phyloP scores from a whole-genome alignment of 345 rosid species.

The Populus tremula region DNA sequence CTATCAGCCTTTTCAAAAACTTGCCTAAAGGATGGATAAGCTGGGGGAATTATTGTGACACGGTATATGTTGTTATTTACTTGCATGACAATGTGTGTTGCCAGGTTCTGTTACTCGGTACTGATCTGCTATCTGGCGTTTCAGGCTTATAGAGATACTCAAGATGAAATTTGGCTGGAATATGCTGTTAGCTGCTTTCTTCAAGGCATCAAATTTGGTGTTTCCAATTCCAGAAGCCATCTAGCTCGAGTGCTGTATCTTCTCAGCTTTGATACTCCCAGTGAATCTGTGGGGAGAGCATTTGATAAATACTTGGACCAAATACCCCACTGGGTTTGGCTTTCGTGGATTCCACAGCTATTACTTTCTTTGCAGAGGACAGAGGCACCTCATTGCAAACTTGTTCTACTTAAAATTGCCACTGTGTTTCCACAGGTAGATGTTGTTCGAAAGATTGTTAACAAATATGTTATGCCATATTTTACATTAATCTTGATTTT shows the following conservation, averaged over 20 bases:
- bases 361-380: conserved; percentile 94
- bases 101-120: neutral
- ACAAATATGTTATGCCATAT: neutral
- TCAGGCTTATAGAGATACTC: conserved; percentile 83
- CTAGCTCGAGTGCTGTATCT: conserved; percentile 93
- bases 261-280: conserved; percentile 91
- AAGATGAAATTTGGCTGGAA: conserved; percentile 94
- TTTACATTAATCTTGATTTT: conserved; percentile 4
- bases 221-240: conserved; percentile 93
- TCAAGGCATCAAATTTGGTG: conserved; percentile 95
- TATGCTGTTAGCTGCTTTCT: conserved; percentile 97
- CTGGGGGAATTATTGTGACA: conserved; percentile 97
- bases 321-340: conserved; percentile 99
- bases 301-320: conserved; percentile 93
- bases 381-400: conserved; percentile 99
- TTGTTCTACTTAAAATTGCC: conserved; percentile 86
- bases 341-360: conserved; percentile 95
- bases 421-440: conserved; percentile 85
- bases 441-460: neutral
- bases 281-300: conserved; percentile 89
- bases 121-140: conserved; percentile 22
- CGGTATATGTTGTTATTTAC: conserved; percentile 49
- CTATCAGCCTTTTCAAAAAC: conserved; percentile 78
- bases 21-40: conserved; percentile 99
- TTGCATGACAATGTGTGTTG: conserved; percentile 10